Evolutionary conservation across 768 basidiomycete genomes (phyloP).

Genomic region (Podaxis sp.): DNA sequence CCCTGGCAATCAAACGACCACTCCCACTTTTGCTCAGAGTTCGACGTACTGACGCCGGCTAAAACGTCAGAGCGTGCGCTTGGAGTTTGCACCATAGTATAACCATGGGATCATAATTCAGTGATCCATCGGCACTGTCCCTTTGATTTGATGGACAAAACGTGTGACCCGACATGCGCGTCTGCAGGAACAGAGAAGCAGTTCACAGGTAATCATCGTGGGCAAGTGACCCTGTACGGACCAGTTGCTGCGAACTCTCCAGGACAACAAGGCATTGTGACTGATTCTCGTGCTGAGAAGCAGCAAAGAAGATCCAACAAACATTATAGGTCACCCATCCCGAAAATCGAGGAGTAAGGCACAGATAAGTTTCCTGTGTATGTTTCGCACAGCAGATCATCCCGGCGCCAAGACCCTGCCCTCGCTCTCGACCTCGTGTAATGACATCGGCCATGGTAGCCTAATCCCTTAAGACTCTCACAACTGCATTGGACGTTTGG

Average conservation of each 20-base stretch:
- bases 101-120: background rate
- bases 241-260: background rate
- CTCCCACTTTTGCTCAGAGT: constrained; percentile 1
- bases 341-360: background rate
- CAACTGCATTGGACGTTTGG: background rate
- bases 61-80: background rate
- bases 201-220: background rate
- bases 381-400: background rate
- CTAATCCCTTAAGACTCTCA: background rate
- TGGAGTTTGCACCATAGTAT: background rate
- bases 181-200: background rate
- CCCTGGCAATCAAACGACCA: background rate
- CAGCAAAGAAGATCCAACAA: background rate
- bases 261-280: background rate
- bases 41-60: background rate
- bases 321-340: background rate
- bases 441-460: background rate
- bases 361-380: background rate
- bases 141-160: background rate
- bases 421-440: background rate
- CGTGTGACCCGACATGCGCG: background rate
- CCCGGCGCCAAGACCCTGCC: background rate
- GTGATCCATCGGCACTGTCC: background rate
- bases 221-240: background rate
- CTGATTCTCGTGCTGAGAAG: background rate